Evolutionary conservation across 306 rosid genomes (phyloP), one percentile per base, ranked within the genome.

Genomic region (Cucurbita ficifolia): DNA sequence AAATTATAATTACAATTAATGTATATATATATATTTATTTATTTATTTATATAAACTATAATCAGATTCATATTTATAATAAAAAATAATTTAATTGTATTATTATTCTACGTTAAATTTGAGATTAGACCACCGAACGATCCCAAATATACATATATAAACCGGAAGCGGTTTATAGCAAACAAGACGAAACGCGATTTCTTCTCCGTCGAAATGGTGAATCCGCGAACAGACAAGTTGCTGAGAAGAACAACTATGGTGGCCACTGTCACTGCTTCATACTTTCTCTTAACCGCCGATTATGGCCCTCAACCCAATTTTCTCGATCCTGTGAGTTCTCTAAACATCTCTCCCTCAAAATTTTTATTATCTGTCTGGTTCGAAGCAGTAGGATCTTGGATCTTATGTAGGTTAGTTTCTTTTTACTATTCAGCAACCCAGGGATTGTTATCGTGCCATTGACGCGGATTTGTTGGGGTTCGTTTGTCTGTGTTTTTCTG

Each of bases 211-310:
- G 17, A 64, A 22, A 79, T 46, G 43, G 77, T 88, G 87, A 90
- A 81, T 79, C 82, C 85, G 17, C 76, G 72, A 75, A 79, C 85
- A 1, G 98, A 90, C 24, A 87, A 89, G 83, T 67, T 94, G 77
- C 86, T 90, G 74, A 83, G 76, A 82, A 78, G 92, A 82, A 50
- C 92, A 46, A 85, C 98, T 10, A 72, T 89, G 87, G 88, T 80
- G 7, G 85, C 95, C 14, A 94, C 98, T 11, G 55, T 84, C 22
- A 75, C 89, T 40, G 97, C 96, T 69, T 81, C 94, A n/a, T 93
- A 93, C 81, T 93, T 93, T 83, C 97, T 90, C 81, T 68, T 93
- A 53, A 93, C 97, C 43, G 94, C 98, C 56, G 95, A 90, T 11
- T 94, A 94, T 74, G 97, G 97, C 57, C 77, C 97, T 2, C 69